Percentiles rank a stretch among this genome's conserved stretches.
Conservation (phyloP, 495 filamentous ascomycete genomes). For the Aspergillus panamensis region DNA sequence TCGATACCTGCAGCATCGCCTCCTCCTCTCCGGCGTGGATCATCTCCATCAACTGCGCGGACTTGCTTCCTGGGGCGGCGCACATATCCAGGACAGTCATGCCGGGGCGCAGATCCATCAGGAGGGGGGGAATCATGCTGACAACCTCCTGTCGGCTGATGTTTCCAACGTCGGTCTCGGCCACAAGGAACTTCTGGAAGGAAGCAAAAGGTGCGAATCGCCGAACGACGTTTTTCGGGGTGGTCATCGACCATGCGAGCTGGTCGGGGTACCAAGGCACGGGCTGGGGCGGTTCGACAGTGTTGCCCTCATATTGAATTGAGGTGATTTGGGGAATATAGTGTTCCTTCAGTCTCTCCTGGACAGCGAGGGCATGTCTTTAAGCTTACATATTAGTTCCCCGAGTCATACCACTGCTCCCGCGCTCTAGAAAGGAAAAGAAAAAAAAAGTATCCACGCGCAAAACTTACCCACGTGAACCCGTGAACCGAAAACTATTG, state of each 20-base stretch:
- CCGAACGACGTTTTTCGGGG: conserved; percentile 87
- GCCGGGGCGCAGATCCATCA: conserved; percentile 85
- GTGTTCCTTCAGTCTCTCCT: conserved; percentile 75
- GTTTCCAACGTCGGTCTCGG: conserved; percentile 93
- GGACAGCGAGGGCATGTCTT: conserved; percentile 82
- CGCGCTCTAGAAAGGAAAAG: neutral
- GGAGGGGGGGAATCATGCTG: conserved; percentile 95
- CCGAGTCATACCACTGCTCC: neutral
- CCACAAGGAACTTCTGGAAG: conserved; percentile 98
- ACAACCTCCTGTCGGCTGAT: conserved; percentile 96
- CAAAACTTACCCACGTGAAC: conserved; percentile 69
- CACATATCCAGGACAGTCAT: conserved; percentile 95
- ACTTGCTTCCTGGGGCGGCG: conserved; percentile 94
- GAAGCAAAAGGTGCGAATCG: conserved; percentile 87
- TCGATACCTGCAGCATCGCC: conserved; percentile 58
- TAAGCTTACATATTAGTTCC: neutral
- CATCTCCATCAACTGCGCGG: conserved; percentile 91
- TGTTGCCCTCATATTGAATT: conserved; percentile 73
- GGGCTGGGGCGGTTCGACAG: conserved; percentile 72
- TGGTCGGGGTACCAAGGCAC: conserved; percentile 91
- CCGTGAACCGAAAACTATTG: conserved; percentile 94
- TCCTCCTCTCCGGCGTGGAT: conserved; percentile 89
- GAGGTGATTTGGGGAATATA: conserved; percentile 86
- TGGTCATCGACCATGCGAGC: conserved; percentile 94
- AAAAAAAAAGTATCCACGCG: neutral